Evolutionary conservation across 176 grass and related monocot genomes (phyloP).

Genomic region (Ensete ventricosum): DNA sequence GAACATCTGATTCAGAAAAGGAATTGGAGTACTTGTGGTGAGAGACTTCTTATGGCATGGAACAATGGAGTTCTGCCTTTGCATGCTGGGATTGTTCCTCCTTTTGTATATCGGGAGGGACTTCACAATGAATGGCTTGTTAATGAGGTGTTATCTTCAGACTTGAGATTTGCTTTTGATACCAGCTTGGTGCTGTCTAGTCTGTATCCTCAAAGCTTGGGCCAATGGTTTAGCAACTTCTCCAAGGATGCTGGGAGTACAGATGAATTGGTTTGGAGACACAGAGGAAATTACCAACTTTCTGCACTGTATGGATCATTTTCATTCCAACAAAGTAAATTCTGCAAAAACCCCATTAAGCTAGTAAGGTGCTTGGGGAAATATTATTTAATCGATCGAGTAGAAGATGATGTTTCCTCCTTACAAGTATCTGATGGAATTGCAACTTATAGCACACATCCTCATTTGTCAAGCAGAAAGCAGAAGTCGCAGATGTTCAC

Average conservation of each 20-base stretch:
- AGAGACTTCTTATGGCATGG: constrained; percentile 57
- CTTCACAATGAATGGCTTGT: constrained; percentile 43
- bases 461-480: background rate
- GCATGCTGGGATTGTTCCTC: constrained; percentile 54
- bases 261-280: constrained; percentile 32
- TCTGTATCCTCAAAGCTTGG: constrained; percentile 38
- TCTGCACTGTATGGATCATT: constrained; percentile 55
- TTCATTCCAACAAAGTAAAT: constrained; percentile 23
- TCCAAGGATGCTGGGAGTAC: background rate
- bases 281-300: constrained; percentile 43
- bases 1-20: constrained; percentile 27
- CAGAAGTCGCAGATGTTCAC: background rate
- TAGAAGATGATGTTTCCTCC: constrained; percentile 9
- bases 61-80: constrained; percentile 43
- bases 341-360: constrained; percentile 24
- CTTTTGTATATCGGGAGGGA: constrained; percentile 59
- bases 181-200: constrained; percentile 40
- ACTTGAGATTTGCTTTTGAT: constrained; percentile 55
- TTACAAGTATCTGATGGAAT: background rate
- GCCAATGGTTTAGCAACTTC: background rate
- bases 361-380: constrained; percentile 38
- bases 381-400: constrained; percentile 42
- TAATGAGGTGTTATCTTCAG: constrained; percentile 66
- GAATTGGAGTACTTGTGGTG: constrained; percentile 19
- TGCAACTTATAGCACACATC: background rate